Percentiles rank a stretch among this genome's conserved stretches.
phyloP scores from a whole-genome alignment of 805 yeast species.

The Candida andamanensis region DNA sequence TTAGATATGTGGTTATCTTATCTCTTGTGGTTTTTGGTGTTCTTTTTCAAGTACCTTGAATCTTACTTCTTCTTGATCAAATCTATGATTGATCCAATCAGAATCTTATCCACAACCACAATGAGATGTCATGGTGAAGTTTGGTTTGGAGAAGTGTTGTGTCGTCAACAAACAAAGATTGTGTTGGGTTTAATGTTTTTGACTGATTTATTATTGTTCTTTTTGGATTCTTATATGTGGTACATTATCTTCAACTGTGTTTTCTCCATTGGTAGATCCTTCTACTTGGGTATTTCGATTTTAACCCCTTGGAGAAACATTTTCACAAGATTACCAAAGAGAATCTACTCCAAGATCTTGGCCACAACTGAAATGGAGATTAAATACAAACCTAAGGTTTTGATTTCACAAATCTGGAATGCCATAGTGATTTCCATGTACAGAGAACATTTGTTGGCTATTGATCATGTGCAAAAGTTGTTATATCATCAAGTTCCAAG shows the following conservation, averaged over 20 bases:
- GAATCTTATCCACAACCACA: conserved; percentile 74
- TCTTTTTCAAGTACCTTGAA: conserved; percentile 83
- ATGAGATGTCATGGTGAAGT: conserved; percentile 96
- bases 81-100: conserved; percentile 90
- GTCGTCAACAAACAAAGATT: conserved; percentile 83
- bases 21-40: conserved; percentile 83
- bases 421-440: conserved; percentile 99
- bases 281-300: conserved; percentile 97
- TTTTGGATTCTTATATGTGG: conserved; percentile 99
- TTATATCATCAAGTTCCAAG: conserved; percentile 98
- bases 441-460: conserved; percentile 96
- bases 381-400: conserved; percentile 96
- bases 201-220: conserved; percentile 91
- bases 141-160: conserved; percentile 74
- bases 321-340: conserved; percentile 95
- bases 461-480: conserved; percentile 96
- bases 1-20: conserved; percentile 96
- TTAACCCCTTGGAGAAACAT: conserved; percentile 99
- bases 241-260: conserved; percentile 92
- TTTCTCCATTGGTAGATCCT: conserved; percentile 95
- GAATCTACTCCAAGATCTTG: conserved; percentile 95
- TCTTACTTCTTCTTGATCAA: conserved; percentile 89
- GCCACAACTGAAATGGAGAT: conserved; percentile 99
- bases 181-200: conserved; percentile 89
- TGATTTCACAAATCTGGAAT: conserved; percentile 98